Base-by-base conservation (phyloP, 345 rosid genomes). In the Acer campestre region DNA sequence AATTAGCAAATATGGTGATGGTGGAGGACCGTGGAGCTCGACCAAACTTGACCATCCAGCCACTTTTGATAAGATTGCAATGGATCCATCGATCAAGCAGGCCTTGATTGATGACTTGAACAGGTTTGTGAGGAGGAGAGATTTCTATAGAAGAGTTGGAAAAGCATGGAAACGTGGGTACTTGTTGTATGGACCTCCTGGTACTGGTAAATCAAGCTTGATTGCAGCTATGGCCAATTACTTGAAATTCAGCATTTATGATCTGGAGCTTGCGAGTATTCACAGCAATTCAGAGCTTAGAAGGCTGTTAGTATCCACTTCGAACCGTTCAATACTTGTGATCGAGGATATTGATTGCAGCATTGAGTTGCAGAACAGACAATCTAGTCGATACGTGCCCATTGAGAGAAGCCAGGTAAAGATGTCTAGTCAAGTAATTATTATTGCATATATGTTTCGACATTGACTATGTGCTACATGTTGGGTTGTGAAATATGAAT, bases 31-130 rank as follows among this genome's bases (percentile, higher is more conserved):
- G 13, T 77, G 76, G 80, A 40, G 63, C n/a, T 81, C 75, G 13
- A 82, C 55, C 46, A 71, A 74, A 65, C 81, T 82, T 63, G 65
- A 77, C 11, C 85, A 82, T 75, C 85, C 82, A 48, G 77, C 83
- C 14, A 82, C 81, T 51, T 82, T 80, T 51, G 82, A 82, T 20
- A 80, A 68, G 11, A 61, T 75, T 71, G 80, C 85, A n/a, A 82
- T 82, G 78, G 83, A 85, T 16, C 77, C 56, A 1, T 3, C 1
- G 0, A 20, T 78, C 59, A 79, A 81, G 78, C 66, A 76, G 64
- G 80, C 58, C 10, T 38, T 72, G 66, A 70, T 79, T 35, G 83
- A 79, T 35, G 85, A 82, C 66, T 67, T 84, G 80, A 83, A 82
- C 72, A 77, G 81, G 31, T 85, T 77, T 68, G 69, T 63, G 53